Base-by-base conservation (phyloP, 148 eudicot genomes). In the Spergularia marina region DNA sequence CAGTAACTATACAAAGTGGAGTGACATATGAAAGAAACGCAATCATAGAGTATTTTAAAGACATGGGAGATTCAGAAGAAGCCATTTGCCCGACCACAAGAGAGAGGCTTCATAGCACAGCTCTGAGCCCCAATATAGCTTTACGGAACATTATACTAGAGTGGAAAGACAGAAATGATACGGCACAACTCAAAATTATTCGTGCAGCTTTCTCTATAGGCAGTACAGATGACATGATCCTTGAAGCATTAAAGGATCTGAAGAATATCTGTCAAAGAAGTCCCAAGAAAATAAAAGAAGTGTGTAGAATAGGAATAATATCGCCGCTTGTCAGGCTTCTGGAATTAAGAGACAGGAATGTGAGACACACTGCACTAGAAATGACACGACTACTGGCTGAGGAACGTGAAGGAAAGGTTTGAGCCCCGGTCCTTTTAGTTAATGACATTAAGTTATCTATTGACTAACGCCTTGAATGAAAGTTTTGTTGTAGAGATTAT, bases 111-210 rank as follows among this genome's bases (percentile, higher is more conserved):
- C 53, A 55, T 57, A 88, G 82, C 72, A 81, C 68, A 70, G 78
- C n/a, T 58, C 47, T 83, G 83, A 93, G 80, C 64, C 75, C 87
- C 6, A 93, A 89, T 68, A 81, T 79, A 53, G 91, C 98, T 64
- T 66, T 89, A 12, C 84, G 85, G 77, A 86, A 83, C 51, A 89
- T 89, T 10, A 86, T 89, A 66, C 77, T 84, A 17, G 90, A 93
- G 72, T 89, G 98, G 98, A 87, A 81, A 78, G 93, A 91, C 71
- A 84, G 93, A 81, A 86, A 93, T 77, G 98, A 89, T 68, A 78
- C 74, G 20, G 87, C 86, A 53, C 81, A 84, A 68, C 89, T 93
- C 52, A 93, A 85, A 79, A 84, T 80, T 71, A 89, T 86, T 18
- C 74, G 74, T 39, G 81, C 90, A 76, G 87, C 88, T 73, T 85